These are phyloP conservation scores for Psidium friedrichsthalianum DNA, from an alignment of 345 rosid species.

Conservation along the genomic window DNA sequence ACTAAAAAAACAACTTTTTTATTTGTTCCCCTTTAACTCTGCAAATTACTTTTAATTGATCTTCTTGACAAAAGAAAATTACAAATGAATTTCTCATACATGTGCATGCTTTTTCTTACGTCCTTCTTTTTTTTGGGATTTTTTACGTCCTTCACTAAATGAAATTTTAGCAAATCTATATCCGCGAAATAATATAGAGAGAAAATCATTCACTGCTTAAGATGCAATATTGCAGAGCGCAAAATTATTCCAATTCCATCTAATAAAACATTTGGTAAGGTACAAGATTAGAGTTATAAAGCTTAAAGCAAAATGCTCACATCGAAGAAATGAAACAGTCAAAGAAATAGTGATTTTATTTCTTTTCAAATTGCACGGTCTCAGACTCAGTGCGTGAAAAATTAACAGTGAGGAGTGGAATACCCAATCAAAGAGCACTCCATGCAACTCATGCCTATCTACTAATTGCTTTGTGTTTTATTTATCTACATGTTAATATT, in stretches of 20 bases:
- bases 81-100: too few species aligned
- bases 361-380: neutral
- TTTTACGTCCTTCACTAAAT: neutral
- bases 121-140: too few species aligned
- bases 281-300: neutral
- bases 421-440: neutral
- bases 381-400: neutral
- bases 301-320: neutral
- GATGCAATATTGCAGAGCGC: neutral
- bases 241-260: neutral
- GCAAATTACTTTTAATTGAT: neutral
- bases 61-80: neutral
- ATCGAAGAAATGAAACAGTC: neutral
- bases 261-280: neutral
- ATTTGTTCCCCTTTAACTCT: neutral
- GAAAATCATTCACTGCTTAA: too few species aligned
- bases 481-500: too few species aligned
- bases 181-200: too few species aligned
- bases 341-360: neutral
- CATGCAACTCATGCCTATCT: neutral
- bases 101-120: neutral
- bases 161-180: neutral
- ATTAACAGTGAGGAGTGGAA: neutral
- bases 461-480: too few species aligned
- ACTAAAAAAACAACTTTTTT: neutral